Evolutionary conservation across 208 protist genomes (phyloP).

Genomic region (Leishmania martiniquensis): DNA sequence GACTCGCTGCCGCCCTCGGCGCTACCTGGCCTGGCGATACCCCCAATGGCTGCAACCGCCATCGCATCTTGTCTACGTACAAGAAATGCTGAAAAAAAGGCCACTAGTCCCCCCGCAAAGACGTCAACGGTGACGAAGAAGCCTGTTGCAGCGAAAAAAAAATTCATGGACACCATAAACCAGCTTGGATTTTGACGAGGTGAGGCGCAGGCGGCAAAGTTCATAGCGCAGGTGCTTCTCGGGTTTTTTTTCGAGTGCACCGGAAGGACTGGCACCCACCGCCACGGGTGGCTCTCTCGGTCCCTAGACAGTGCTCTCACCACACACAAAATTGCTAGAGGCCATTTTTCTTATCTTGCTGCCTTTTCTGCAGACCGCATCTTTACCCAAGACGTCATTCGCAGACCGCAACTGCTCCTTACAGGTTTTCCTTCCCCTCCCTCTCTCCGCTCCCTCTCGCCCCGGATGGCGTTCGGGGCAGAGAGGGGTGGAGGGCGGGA

Average conservation of each 20-base stretch:
- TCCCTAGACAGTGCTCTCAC: neutral
- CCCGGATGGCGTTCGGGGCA: too few species aligned
- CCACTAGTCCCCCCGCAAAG: neutral
- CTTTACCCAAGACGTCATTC: too few species aligned
- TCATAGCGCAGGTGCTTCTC: too few species aligned
- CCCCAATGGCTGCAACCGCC: neutral
- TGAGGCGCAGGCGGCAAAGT: neutral
- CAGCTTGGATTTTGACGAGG: slow-evolving; percentile 42
- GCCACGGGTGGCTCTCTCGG: neutral
- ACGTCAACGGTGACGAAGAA: neutral
- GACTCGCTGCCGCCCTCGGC: neutral
- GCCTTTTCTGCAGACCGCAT: neutral
- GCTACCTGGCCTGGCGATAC: neutral
- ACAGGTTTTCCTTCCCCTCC: too few species aligned
- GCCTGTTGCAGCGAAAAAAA: slow-evolving; percentile 5
- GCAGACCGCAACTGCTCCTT: too few species aligned
- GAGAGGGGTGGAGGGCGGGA: too few species aligned
- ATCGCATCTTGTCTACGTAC: neutral
- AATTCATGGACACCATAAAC: slow-evolving; percentile 53
- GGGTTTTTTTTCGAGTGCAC: too few species aligned
- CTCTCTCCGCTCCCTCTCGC: neutral
- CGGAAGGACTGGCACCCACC: too few species aligned
- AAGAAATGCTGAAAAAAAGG: neutral
- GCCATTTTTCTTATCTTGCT: neutral
- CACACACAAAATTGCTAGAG: too few species aligned